Base-by-base conservation (phyloP, 2,329 filamentous ascomycete species). In the Cadophora luteo-olivacea region DNA sequence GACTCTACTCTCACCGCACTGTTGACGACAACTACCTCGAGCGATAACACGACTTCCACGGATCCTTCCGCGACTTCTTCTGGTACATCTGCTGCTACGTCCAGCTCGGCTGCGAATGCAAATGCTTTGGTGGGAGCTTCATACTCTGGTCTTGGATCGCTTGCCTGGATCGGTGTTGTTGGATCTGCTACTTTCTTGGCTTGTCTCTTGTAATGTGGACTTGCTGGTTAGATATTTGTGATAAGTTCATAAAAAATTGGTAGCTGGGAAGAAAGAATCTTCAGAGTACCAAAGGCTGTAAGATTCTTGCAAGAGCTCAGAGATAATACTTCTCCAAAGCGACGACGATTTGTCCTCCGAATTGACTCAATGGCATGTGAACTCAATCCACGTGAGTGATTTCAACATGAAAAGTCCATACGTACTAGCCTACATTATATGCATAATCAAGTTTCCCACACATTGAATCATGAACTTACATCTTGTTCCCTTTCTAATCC, bases 1-100 rank as follows among this genome's bases (percentile, higher is more conserved):
- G 72, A 72, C 19, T 3, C 71, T 11, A 61, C 38, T 0, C 69
- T 74, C 29, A 69, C 71, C 29, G 67, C 64, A 57, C 66, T 74
- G 6, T 64, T 70, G 7, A 49, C 70, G 12, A 66, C 69, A 24
- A 60, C 60, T 0, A 69, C 69, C 4, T 32, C 66, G 29, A 41
- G 64, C 3, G 65, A 49, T 14, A 52, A 66, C 38, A 51, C 68
- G 0, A 67, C 69, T 14, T 33, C 66, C 24, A 32, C 67, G 4
- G 51, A 60, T 7, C 55, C 69, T 3, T 62, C 49, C 7, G 33
- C 72, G 0, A 45, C 67, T 6, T 41, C 67, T 1, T 38, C 11
- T 12, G 29, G 29, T 29, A 60, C 51, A 3, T 33, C 32, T n/a
- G 52, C 63, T 22, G 51, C 57, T n/a, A 67, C 54, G n/a, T 57